Evolutionary conservation across 2,329 filamentous ascomycete genomes (phyloP).

Genomic region (Ophiosphaerella narmari): DNA sequence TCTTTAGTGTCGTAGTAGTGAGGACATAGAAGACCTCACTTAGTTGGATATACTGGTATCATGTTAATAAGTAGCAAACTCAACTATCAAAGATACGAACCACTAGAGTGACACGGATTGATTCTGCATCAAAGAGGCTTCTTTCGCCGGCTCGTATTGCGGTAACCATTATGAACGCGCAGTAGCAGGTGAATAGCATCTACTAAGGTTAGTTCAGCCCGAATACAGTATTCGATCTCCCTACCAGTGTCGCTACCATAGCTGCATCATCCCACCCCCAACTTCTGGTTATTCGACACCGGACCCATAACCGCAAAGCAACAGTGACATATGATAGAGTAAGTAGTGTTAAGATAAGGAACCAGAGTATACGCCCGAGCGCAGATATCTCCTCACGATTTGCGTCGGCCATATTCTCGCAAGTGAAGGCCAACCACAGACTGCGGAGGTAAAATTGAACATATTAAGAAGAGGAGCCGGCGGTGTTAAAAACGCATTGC

Average conservation of each 20-base stretch:
- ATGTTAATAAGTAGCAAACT: conserved; percentile 3
- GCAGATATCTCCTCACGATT: conserved; percentile 21
- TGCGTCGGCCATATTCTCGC: conserved; percentile 7
- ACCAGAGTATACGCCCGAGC: conserved; percentile 24
- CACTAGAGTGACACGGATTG: conserved; percentile 21
- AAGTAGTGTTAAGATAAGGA: conserved; percentile 33
- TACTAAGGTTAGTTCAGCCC: conserved; percentile 5
- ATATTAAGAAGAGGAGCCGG: conserved; percentile 8
- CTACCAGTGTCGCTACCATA: conserved; percentile 36
- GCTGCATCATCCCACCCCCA: conserved; percentile 42
- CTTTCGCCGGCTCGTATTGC: conserved; percentile 11
- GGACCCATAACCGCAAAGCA: conserved; percentile 39
- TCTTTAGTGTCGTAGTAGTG: conserved; percentile 55
- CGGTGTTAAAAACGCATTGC: conserved; percentile 17
- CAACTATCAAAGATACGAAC: conserved; percentile 12
- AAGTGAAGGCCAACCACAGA: conserved; percentile 8
- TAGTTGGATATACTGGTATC: conserved; percentile 34
- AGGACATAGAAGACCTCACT: conserved; percentile 59
- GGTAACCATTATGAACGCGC: conserved; percentile 31
- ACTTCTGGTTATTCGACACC: conserved; percentile 38
- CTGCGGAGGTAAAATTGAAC: conserved; percentile 9
- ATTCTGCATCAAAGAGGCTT: conserved; percentile 16
- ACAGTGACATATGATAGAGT: conserved; percentile 34
- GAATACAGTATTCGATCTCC: neutral
- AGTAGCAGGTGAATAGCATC: conserved; percentile 35